These are phyloP conservation scores for Termitomyces sp. DNA, from an alignment of 768 basidiomycete species.

Conservation along the genomic window DNA sequence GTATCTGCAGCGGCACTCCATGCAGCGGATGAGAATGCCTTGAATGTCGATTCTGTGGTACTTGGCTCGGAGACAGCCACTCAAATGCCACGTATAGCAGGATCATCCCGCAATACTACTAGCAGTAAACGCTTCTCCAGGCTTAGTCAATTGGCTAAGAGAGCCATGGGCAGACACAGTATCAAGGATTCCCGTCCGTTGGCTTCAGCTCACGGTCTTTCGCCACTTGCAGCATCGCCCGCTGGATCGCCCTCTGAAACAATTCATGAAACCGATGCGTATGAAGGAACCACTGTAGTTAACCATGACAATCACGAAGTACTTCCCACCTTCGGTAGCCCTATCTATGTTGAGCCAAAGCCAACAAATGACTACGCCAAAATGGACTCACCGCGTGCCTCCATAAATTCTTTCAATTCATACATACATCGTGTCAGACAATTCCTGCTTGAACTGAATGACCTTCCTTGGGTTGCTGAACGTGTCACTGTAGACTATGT, in stretches of 20 bases:
- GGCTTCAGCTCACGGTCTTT: background rate
- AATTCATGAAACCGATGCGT: background rate
- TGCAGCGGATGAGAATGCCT: conserved; percentile 7
- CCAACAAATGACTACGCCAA: conserved; percentile 27
- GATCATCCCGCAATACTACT: background rate
- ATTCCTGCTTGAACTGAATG: conserved; percentile 25
- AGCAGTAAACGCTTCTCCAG: conserved; percentile 5
- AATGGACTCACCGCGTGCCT: conserved; percentile 21
- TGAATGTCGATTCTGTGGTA: conserved; percentile 9
- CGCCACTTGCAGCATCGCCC: conserved; percentile 1
- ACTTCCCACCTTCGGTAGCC: conserved; percentile 11
- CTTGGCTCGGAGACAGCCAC: conserved; percentile 1
- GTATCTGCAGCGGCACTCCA: conserved; percentile 4
- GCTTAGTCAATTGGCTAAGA: conserved; percentile 9
- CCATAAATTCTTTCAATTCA: conserved; percentile 21
- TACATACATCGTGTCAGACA: conserved; percentile 21
- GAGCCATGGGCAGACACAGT: conserved; percentile 5
- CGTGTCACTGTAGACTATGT: conserved; percentile 26
- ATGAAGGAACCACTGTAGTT: conserved; percentile 10
- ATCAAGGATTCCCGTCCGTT: background rate
- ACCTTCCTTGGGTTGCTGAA: conserved; percentile 30
- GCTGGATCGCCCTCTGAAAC: conserved; percentile 4
- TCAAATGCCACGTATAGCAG: background rate
- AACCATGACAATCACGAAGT: conserved; percentile 6
- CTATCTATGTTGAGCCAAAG: conserved; percentile 22